Base-by-base conservation (phyloP, 1,139 yeast genomes). In the Geotrichum reessii region DNA sequence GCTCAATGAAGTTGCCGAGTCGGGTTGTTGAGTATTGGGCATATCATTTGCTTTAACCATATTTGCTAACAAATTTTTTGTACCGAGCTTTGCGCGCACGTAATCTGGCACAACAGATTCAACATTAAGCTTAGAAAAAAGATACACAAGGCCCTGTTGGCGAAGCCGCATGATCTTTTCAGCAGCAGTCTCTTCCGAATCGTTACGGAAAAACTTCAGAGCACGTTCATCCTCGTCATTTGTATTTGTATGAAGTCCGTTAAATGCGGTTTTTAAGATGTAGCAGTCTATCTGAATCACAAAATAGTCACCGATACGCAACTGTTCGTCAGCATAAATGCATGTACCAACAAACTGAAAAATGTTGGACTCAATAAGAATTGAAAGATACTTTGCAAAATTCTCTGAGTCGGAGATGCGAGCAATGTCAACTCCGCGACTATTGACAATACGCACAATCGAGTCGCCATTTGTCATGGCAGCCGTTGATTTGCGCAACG, bases 251-350 rank as follows among this genome's bases (percentile, higher is more conserved):
- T 49, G 55, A 17, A 64, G 62, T 31, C 64, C 63, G 47, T 72
- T 73, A 66, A 89, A 87, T 0, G 86, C 83, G 1, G 72, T 64
- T 11, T 80, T 76, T 3, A 80, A 78, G 44, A 91, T 68, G 67
- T 72, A 85, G 60, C 87, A 81, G 65, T 85, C 85, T 9, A 88
- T 72, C 65, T 84, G 88, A 1, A 87, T 73, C 53, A 81, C 76
- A 64, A 87, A 82, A 3, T 83, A 77, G 65, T 86, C 95, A 3
- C 97, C 98, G 1, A 86, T 82, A 5, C 87, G 79, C 37, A 91
- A 70, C 49, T 85, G 69, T 17, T 77, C 73, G 22, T 78, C 81
- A 27, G 85, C 84, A 66, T 79, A 82, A n/a, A 87, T 78, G 42
- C 88, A 79, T 0, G 82, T 78, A 0, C 83, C 83, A 47, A 79